Evolutionary conservation across 139 green algal species (phyloP), one percentile per base, ranked within the genome.

Genomic region (Cymbomonas tetramitiformis): DNA sequence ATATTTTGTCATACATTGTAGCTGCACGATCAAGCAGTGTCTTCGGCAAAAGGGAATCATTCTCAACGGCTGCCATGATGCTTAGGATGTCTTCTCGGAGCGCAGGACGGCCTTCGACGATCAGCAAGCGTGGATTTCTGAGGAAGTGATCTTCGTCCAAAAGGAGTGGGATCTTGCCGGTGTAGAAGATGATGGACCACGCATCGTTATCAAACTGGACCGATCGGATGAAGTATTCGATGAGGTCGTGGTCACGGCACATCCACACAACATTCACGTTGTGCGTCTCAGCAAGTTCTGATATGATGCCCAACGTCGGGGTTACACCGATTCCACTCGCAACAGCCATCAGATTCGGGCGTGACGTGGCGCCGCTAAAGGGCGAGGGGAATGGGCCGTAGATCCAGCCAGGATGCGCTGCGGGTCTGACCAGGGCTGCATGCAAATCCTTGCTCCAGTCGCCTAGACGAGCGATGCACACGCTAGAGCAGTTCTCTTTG

Each of bases 121-220:
- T 6, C 28, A 58, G 50, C 7, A 58, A 8, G 5, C 4, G 30
- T 12, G 23, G 50, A 5, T 56, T 56, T 12, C 18, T 5, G 7
- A 10, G 15, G 30, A 28, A 24, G 19, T 10, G 29, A 26, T 8
- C 15, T 5, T 43, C 50, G 30, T 23, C 4, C 4, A 58, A 4
- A 10, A 43, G 6, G 9, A 44, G 50, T n/a, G 15, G 5, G 9
- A 7, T 9, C 30, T 58, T 12, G 30, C 50, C 50, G 31, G 50
- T 58, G 50, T 58, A 58, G 30, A 30, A 58, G 50, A 58, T 58
- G 50, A 58, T 5, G 7, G 50, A 47, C 25, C 23, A 58, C 50
- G 50, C 50, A 9, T 44, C 12, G 4, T 24, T 8, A 32, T 49
- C 23, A 28, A 58, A 58, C 12, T n/a, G 5, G 15, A 43, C 50